Base-by-base conservation (phyloP, 805 yeast genomes). In the Metschnikowia anglica region DNA sequence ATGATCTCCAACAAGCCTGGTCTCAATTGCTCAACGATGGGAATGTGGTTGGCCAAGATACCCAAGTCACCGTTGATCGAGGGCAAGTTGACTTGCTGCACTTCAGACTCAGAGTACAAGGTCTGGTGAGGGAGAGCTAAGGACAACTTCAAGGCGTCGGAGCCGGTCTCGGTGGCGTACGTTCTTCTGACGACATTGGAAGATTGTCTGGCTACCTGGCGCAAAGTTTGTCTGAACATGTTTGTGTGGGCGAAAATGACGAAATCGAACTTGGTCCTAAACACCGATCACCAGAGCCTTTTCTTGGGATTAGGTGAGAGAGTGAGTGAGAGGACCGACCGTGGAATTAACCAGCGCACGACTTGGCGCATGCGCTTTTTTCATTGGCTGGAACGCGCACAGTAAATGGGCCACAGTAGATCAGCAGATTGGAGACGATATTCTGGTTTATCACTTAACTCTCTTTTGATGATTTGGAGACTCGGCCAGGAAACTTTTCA, bases 1-100 rank as follows among this genome's bases (percentile, higher is more conserved):
- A 88, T 84, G 63, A 93, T 81, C 70, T 90, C 97, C 60, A 93
- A 85, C 49, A 93, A 78, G 70, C 99, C 99, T 58, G 99, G 96
- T 63, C 83, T 80, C 66, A 93, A 82, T 78, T 93, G 96, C 75
- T 93, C 98, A 53, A 91, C 88, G 60, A 86, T 81, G 60, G 99
- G 98, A 62, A 93, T 96, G 81, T 93, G 99, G 76, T 88, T 85
- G 59, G 98, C 97, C 64, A 93, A 76, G 54, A 93, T 80, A 87
- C 99, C 99, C 71, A 91, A 80, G 65, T 87, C 95, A 68, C 99
- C 99, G 55, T 93, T 83, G 61, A 84, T 77, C 52, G 96, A 95
- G 62, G 99, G 99, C 56, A 93, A 77, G 75, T 93, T 93, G 58
- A 93, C 98, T 77, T 93, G 76, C 54, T 68, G 65, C 41, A 71